Percentiles rank a stretch among this genome's conserved stretches.
These are phyloP conservation scores for Plasmopara viticola DNA, from an alignment of 352 stramenopile species.

Conservation along the genomic window DNA sequence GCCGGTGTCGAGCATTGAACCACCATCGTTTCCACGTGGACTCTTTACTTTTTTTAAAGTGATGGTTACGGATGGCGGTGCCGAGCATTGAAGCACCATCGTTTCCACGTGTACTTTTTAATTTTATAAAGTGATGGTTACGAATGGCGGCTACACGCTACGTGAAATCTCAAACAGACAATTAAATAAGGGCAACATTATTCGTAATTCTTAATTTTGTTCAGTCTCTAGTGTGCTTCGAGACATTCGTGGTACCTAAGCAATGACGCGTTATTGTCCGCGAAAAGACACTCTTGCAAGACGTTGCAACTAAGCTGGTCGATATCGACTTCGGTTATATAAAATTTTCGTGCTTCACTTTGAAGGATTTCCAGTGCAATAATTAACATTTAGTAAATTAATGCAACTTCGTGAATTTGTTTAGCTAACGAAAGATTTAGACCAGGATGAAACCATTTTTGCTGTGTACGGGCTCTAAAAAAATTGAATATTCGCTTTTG, in stretches of 20 bases:
- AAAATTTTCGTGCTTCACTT: no score
- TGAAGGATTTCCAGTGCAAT: no score
- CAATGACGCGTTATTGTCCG: conserved; percentile 45
- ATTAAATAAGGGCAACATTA: no score
- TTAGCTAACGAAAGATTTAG: no score
- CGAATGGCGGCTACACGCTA: conserved; percentile 12
- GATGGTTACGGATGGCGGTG: conserved; percentile 86
- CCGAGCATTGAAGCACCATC: conserved; percentile 32
- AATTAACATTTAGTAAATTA: no score
- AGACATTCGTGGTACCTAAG: conserved; percentile 63
- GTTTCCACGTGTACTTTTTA: conserved; percentile 16
- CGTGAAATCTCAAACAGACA: conserved; percentile 11
- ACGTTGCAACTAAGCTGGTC: conserved; percentile 83
- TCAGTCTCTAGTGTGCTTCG: conserved; percentile 21
- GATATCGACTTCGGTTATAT: conserved; percentile 93
- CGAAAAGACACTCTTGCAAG: conserved; percentile 61
- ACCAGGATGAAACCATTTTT: no score
- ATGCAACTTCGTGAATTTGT: no score
- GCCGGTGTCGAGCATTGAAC: conserved; percentile 26
- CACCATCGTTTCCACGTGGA: conserved; percentile 11
- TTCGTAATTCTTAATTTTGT: no score
- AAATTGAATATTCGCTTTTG: no score
- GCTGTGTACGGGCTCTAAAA: no score
- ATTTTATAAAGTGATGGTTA: conserved; percentile 10
- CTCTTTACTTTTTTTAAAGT: conserved; percentile 19